phyloP scores from a whole-genome alignment of 768 basidiomycete genomes.

The Lentinula detonsa region DNA sequence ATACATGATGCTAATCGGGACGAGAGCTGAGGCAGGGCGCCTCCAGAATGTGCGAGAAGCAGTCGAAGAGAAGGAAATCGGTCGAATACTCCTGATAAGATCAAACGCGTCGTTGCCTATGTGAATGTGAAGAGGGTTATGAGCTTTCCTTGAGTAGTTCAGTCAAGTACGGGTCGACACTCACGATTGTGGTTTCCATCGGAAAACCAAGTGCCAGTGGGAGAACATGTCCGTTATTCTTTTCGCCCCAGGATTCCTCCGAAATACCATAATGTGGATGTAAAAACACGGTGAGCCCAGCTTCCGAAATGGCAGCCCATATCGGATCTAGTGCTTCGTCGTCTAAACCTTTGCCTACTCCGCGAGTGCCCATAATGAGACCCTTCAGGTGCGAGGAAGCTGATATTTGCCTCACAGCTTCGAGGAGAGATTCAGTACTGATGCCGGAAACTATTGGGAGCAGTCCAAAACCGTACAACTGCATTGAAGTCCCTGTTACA shows the following conservation, averaged over 20 bases:
- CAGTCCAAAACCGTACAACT: slow-evolving; percentile 80
- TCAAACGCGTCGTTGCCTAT: slow-evolving; percentile 72
- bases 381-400: slow-evolving; percentile 60
- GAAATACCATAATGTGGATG: slow-evolving; percentile 87
- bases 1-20: slow-evolving; percentile 84
- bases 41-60: slow-evolving; percentile 84
- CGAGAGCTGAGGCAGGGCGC: slow-evolving; percentile 76
- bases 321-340: slow-evolving; percentile 73
- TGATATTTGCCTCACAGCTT: slow-evolving; percentile 62
- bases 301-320: slow-evolving; percentile 70
- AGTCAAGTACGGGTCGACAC: slow-evolving; percentile 17
- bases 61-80: slow-evolving; percentile 70
- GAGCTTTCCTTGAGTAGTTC: slow-evolving; percentile 6
- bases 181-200: slow-evolving; percentile 82
- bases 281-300: slow-evolving; percentile 72
- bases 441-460: slow-evolving; percentile 75
- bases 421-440: slow-evolving; percentile 47
- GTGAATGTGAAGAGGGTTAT: slow-evolving; percentile 12
- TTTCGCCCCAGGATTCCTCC: slow-evolving; percentile 65
- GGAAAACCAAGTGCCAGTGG: slow-evolving; percentile 86
- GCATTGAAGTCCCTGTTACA: slow-evolving; percentile 32
- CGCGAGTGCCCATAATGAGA: slow-evolving; percentile 78
- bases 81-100: slow-evolving; percentile 77
- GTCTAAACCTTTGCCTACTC: slow-evolving; percentile 76
- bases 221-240: slow-evolving; percentile 81